Evolutionary conservation across 139 green algal genomes (phyloP), one percentile per base, ranked within the genome.

Genomic region (Ettlia oleoabundans): DNA sequence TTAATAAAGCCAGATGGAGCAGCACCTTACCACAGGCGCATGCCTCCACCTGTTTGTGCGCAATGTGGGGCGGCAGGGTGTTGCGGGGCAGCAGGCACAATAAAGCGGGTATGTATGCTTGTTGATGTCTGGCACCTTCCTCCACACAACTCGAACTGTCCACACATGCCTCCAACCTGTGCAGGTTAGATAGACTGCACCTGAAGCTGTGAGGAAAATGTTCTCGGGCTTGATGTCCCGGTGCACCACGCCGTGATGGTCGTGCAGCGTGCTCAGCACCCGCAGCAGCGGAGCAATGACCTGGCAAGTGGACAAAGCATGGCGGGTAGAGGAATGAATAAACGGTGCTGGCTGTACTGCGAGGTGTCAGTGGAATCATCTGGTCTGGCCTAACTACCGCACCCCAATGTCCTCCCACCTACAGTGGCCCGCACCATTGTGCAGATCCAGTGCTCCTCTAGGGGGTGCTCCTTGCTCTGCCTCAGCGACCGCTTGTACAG

Each of bases 211-310:
- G 10, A 98, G 87, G 80, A 98, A 95, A n/a, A 98, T 90, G 85
- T 98, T 98, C 79, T 98, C 93, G 10, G 93, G 94, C 90, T 93
- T 93, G 77, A 93, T 92, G 73, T 92, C 89, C 22, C 93, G 84
- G 82, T 98, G 94, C 68, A 98, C 84, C 19, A 94, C 76, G 68
- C 41, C n/a, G 68, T 86, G 75, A 40, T 89, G 13, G 19, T 41
- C 47, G 81, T 96, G 90, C 85, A 96, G 87, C 68, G 82, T 85
- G 37, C 89, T 84, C 76, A 98, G 89, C 42, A 92, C 86, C 1
- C 84, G 84, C 81, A 98, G 89, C 82, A 98, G 83, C 0, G 94
- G 94, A 0, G 82, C 84, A 35, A 98, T 92, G 51, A 96, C 61
- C 51, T 76, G 81, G 38, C 10, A 33, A 40, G 4, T 8, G 63